phyloP scores from a whole-genome alignment of 306 rosid genomes.

The Vigna reflexopilosa region DNA sequence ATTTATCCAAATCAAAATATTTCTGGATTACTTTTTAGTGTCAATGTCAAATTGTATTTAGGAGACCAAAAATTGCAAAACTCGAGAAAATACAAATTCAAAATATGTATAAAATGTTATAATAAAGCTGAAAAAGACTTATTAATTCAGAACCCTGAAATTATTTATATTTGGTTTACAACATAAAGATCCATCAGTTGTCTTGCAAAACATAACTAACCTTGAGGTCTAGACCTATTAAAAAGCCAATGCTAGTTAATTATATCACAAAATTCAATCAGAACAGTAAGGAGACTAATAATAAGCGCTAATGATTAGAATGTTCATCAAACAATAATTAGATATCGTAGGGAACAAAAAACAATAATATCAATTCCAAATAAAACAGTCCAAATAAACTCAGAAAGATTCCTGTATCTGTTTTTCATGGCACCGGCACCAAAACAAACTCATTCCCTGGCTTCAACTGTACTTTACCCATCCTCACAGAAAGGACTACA shows the following conservation, averaged over 20 bases:
- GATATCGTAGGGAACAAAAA: not conserved
- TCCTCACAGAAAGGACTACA: not conserved
- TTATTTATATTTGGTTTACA: not conserved
- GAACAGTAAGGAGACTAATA: not conserved
- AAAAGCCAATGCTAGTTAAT: not conserved
- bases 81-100: no score
- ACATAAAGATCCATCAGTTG: not conserved
- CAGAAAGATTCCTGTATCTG: not conserved
- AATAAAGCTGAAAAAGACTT: no score
- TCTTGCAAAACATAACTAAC: not conserved
- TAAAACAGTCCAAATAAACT: not conserved
- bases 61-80: not conserved
- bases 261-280: not conserved
- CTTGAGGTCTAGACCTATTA: no score
- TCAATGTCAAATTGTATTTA: not conserved
- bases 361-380: not conserved
- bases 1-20: not conserved
- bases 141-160: not conserved
- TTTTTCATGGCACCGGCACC: constrained; percentile 18
- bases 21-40: not conserved
- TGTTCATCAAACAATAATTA: not conserved
- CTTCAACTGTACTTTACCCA: constrained; percentile 21
- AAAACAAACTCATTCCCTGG: not conserved
- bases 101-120: no score
- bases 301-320: not conserved